Conservation (phyloP, 805 yeast species). For the Jamesozyma hellenica region DNA sequence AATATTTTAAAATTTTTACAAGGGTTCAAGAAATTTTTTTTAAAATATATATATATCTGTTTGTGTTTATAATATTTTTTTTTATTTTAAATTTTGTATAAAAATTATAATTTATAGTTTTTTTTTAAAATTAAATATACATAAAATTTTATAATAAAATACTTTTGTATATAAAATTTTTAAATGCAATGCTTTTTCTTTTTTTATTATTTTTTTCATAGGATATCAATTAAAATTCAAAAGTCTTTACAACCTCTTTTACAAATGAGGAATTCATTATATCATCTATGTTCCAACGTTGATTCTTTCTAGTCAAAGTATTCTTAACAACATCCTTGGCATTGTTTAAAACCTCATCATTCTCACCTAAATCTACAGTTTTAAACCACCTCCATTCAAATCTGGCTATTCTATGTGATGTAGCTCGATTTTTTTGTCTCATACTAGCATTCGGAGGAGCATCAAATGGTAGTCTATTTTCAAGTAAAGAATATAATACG, state of each 20-base stretch:
- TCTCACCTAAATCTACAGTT: constrained; percentile 23
- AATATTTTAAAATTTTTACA: too few relatives aligned
- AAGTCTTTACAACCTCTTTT: constrained; percentile 3
- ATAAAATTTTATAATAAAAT: too few relatives aligned
- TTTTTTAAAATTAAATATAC: too few relatives aligned
- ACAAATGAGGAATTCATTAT: constrained; percentile 19
- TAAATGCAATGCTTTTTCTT: too few relatives aligned
- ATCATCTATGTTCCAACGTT: constrained; percentile 22
- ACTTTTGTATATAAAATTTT: too few relatives aligned
- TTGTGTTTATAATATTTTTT: too few relatives aligned
- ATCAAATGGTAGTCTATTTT: constrained; percentile 86
- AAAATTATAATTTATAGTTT: too few relatives aligned
- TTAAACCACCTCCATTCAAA: constrained; percentile 83
- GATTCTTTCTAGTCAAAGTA: constrained; percentile 24
- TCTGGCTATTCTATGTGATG: constrained; percentile 83
- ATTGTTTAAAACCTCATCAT: not conserved
- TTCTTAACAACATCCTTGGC: constrained; percentile 23
- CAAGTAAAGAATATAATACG: constrained; percentile 71
- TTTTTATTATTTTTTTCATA: too few relatives aligned
- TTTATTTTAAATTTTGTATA: too few relatives aligned
- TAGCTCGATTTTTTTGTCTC: constrained; percentile 31
- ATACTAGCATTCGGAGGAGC: constrained; percentile 49
- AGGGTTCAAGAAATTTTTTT: too few relatives aligned
- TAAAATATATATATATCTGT: too few relatives aligned
- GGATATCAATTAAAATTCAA: constrained; percentile 4